A percentile compares a stretch with the other conserved stretches of the same genome.
Conservation (phyloP, 768 basidiomycete genomes). For the Pulveroboletus ravenelii region DNA sequence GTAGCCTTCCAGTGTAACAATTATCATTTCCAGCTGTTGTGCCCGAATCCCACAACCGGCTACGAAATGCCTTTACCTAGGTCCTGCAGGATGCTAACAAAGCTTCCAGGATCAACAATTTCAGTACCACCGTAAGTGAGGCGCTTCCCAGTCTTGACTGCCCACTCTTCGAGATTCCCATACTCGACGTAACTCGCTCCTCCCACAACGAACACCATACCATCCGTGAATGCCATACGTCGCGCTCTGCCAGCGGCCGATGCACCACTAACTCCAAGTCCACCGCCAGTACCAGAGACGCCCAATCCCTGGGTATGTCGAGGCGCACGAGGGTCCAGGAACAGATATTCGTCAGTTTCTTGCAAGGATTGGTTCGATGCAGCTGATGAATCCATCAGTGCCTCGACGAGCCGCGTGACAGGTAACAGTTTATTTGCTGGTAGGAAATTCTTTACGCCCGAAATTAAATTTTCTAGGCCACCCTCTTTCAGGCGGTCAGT, state of each 20-base stretch:
- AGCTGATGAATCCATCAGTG: conserved; percentile 94
- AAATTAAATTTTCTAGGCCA: conserved; percentile 94
- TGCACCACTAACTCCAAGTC: conserved; percentile 36
- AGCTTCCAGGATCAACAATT: conserved; percentile 84
- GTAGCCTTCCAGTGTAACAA: conserved; percentile 1
- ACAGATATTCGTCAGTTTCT: conserved; percentile 94
- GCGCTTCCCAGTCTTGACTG: conserved; percentile 70
- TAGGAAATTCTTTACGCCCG: conserved; percentile 96
- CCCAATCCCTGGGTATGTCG: conserved; percentile 50
- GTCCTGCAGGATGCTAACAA: conserved; percentile 65
- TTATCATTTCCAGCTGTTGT: neutral
- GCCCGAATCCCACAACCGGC: conserved; percentile 26
- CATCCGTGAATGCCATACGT: conserved; percentile 80
- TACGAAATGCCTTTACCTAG: conserved; percentile 48
- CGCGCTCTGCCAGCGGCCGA: conserved; percentile 37
- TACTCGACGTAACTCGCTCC: conserved; percentile 98
- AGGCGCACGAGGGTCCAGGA: conserved; percentile 86
- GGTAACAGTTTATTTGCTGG: conserved; percentile 92
- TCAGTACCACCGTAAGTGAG: conserved; percentile 96
- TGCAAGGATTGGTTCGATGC: conserved; percentile 92
- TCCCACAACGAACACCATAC: conserved; percentile 91
- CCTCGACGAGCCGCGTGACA: conserved; percentile 89
- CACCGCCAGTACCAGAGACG: conserved; percentile 41
- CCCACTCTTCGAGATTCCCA: conserved; percentile 95
- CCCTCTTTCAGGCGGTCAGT: conserved; percentile 92